A percentile compares a stretch with the other conserved stretches of the same genome.
Conservation (phyloP, 2,329 filamentous ascomycete species). For the Calonectria pauciramosa region DNA sequence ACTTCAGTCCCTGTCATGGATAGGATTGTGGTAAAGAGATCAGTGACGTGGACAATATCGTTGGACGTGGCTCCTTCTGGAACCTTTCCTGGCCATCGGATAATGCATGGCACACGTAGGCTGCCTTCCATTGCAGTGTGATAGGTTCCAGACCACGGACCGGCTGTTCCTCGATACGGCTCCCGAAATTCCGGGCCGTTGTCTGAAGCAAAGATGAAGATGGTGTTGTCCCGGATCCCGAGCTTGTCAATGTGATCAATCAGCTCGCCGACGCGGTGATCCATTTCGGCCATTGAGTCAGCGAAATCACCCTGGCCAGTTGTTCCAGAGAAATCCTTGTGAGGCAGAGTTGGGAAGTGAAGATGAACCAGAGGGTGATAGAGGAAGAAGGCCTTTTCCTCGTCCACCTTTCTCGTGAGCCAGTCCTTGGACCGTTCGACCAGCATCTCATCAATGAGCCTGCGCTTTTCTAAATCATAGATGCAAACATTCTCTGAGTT, state of each 20-base stretch:
- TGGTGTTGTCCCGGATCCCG: conserved; percentile 47
- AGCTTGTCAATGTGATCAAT: conserved; percentile 49
- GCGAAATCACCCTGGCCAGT: conserved; percentile 50
- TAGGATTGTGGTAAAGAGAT: conserved; percentile 49
- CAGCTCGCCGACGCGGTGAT: conserved; percentile 48
- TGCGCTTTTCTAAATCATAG: conserved; percentile 49
- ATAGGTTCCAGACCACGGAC: conserved; percentile 52
- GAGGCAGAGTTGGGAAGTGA: conserved; percentile 51
- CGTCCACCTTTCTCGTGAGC: conserved; percentile 43
- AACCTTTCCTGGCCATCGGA: conserved; percentile 50
- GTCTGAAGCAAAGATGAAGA: conserved; percentile 53
- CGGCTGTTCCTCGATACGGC: conserved; percentile 50
- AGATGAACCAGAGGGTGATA: conserved; percentile 52
- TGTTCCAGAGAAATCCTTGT: conserved; percentile 46
- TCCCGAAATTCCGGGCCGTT: conserved; percentile 52
- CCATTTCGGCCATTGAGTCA: conserved; percentile 52
- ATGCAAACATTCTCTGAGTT: conserved; percentile 48
- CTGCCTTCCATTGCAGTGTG: conserved; percentile 55
- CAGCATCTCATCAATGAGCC: conserved; percentile 50
- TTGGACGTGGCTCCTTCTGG: conserved; percentile 46
- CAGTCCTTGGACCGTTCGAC: conserved; percentile 50
- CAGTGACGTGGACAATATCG: conserved; percentile 50
- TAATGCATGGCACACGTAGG: conserved; percentile 52
- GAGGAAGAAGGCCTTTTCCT: conserved; percentile 46
- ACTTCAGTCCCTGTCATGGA: conserved; percentile 36